These are phyloP conservation scores for Alnus rubra DNA, from an alignment of 306 rosid genomes.

Conservation along the genomic window DNA sequence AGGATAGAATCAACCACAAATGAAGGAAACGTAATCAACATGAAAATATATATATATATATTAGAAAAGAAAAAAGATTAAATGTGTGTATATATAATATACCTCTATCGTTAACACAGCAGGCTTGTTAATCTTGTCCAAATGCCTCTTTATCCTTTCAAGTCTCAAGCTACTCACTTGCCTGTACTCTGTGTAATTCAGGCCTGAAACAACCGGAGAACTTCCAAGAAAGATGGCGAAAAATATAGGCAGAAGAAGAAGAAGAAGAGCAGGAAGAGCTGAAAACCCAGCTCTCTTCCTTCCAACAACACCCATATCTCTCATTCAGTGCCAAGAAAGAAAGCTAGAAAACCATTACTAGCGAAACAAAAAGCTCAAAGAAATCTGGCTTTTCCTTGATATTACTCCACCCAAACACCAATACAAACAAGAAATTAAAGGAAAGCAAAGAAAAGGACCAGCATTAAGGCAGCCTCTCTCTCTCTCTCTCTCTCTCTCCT, in stretches of 20 bases:
- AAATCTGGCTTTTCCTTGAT: background rate
- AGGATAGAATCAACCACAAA: background rate
- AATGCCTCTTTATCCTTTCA: constrained; percentile 72
- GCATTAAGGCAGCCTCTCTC: background rate
- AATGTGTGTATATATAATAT: background rate
- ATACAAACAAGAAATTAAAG: constrained; percentile 25
- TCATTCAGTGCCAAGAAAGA: constrained; percentile 41
- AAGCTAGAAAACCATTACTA: background rate
- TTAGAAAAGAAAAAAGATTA: background rate
- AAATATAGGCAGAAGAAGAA: constrained; percentile 33
- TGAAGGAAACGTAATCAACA: background rate
- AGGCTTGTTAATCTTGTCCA: constrained; percentile 82
- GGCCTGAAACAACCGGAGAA: constrained; percentile 28
- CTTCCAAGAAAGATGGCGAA: constrained; percentile 32
- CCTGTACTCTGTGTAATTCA: constrained; percentile 54
- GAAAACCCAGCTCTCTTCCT: constrained; percentile 25
- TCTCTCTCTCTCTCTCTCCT: constrained; percentile 30
- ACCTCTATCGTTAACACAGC: constrained; percentile 73
- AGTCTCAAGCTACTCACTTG: constrained; percentile 68
- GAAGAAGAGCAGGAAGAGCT: constrained; percentile 9
- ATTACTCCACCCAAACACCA: constrained; percentile 30
- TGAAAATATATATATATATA: background rate
- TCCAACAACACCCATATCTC: constrained; percentile 30
- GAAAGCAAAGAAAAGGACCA: constrained; percentile 32
- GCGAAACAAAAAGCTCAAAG: background rate